Conservation (phyloP, 768 basidiomycete species). For the Pleurotus platypus region DNA sequence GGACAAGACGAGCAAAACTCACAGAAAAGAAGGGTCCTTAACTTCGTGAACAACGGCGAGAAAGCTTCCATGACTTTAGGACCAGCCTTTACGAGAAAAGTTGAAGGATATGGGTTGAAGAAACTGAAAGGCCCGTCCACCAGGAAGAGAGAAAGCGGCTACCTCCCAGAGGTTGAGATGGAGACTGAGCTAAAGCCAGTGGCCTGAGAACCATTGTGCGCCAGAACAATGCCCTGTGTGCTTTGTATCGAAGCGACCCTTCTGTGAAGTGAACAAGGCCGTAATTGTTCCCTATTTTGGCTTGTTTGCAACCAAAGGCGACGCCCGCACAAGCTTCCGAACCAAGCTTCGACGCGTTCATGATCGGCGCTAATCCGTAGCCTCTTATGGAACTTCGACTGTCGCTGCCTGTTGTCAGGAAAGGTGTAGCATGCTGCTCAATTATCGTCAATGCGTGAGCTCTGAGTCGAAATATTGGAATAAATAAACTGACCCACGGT, state of each 20-base stretch:
- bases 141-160: conserved; percentile 6
- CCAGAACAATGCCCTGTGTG: neutral
- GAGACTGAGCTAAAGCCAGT: neutral
- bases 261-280: neutral
- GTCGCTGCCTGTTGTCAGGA: neutral
- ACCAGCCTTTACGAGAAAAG: neutral
- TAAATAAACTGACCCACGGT: neutral
- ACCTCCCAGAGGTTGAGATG: neutral
- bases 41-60: conserved; percentile 18
- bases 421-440: conserved; percentile 10
- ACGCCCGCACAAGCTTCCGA: no score
- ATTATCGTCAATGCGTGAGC: conserved; percentile 16
- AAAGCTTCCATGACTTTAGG: conserved; percentile 11
- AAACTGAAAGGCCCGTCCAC: conserved; percentile 6
- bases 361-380: no score
- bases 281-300: neutral
- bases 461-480: neutral
- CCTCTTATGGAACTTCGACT: no score
- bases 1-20: conserved; percentile 5
- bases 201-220: neutral
- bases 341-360: no score
- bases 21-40: conserved; percentile 19
- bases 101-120: neutral
- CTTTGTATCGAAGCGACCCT: neutral
- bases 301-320: neutral